Percentiles rank a stretch among this genome's conserved stretches.
Conservation (phyloP, 2,329 filamentous ascomycete species). For the Fusarium albosuccineum region DNA sequence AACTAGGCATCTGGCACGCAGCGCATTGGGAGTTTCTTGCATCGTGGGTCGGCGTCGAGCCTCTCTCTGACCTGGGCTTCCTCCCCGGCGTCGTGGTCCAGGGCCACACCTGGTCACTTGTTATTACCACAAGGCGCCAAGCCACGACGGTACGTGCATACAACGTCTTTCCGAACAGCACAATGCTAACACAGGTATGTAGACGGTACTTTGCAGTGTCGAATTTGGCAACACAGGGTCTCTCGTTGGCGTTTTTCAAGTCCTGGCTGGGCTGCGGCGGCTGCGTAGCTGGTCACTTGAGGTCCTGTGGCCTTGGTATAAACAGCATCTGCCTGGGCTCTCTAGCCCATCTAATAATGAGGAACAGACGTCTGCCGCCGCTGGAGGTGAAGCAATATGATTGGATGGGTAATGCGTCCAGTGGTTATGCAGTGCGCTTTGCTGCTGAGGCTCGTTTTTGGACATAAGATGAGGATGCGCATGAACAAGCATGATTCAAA, state of each 20-base stretch:
- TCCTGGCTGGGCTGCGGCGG: conserved; percentile 11
- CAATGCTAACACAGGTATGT: neutral
- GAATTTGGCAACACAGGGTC: conserved; percentile 13
- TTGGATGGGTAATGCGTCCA: too few species aligned
- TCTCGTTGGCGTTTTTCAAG: conserved; percentile 7
- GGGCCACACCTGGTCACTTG: conserved; percentile 19
- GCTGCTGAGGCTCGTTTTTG: too few species aligned
- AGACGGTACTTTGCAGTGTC: conserved; percentile 11
- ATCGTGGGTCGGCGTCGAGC: neutral
- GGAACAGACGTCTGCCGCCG: too few species aligned
- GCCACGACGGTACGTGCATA: conserved; percentile 4
- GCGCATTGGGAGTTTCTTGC: conserved; percentile 16
- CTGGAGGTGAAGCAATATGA: too few species aligned
- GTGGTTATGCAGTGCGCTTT: too few species aligned
- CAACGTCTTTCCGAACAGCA: neutral
- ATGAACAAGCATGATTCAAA: too few species aligned
- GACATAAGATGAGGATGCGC: too few species aligned
- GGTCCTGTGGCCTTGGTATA: conserved; percentile 6
- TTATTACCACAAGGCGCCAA: conserved; percentile 11
- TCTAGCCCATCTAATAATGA: neutral
- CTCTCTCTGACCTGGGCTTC: conserved; percentile 1
- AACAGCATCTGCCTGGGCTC: conserved; percentile 1
- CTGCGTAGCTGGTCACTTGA: conserved; percentile 7
- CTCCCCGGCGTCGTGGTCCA: conserved; percentile 11
- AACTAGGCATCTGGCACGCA: conserved; percentile 13